Base-by-base conservation (phyloP, 164 flowering plant genomes). In the Paratinospora sagittata region DNA sequence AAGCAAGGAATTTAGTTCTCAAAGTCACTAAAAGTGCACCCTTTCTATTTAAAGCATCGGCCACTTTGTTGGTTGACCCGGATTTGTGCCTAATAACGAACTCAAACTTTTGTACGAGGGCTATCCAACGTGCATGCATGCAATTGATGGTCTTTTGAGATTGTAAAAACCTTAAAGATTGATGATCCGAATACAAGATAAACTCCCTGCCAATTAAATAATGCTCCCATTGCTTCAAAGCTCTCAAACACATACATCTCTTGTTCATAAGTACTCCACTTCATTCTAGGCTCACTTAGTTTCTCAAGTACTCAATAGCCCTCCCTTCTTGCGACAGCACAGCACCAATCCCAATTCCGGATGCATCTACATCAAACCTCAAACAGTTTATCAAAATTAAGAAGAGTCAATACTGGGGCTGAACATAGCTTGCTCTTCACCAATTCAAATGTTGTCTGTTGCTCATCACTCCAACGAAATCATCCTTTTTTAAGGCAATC, bases 351-450 rank as follows among this genome's bases (percentile, higher is more conserved):
- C 71, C 71, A 11, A 27, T 3, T 6, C 6, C 17, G 1, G 27
- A 52, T 8, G 71, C 71, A 69, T 69, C 43, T 30, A 55, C 41
- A 69, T 27, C 27, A 21, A 6, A 69, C 63, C 26, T 69, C 60
- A 8, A 69, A 69, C 3, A 26, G 36, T 6, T 27, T 47, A 36
- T 68, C 33, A 27, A 68, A 68, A 16, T 27, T 24, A 6, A 9
- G 60, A 12, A 68, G 34, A 1, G 11, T 34, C 2, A 68, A n/a
- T 1, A 52, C n/a, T 16, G 17, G 41, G 37, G n/a, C 62, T 19
- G 23, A 52, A 68, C 3, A 19, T 47, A 3, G 7, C 8, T 12
- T 47, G n/a, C 6, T n/a, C n/a, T n/a, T n/a, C n/a, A n/a, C n/a
- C n/a, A n/a, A n/a, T n/a, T n/a, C n/a, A n/a, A n/a, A n/a, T n/a